A percentile compares a stretch with the other conserved stretches of the same genome.
These are phyloP conservation scores for Smittium mucronatum DNA, from an alignment of 371 early-diverging fungal species.

Conservation along the genomic window DNA sequence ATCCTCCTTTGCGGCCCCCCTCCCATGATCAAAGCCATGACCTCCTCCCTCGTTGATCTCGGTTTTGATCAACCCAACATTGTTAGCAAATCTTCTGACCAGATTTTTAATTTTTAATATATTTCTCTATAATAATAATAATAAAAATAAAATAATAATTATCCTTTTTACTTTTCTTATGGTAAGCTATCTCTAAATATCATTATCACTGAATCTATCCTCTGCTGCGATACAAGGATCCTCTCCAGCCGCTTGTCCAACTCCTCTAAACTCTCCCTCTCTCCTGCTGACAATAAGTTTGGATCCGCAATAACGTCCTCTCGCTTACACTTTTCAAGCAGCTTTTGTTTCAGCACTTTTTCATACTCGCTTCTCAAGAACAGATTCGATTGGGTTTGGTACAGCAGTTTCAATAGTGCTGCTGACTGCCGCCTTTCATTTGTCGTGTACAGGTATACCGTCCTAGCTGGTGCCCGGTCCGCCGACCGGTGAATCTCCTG, in stretches of 20 bases:
- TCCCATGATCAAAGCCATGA: conserved; percentile 86
- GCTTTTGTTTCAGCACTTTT: conserved; percentile 35
- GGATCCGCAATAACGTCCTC: conserved; percentile 54
- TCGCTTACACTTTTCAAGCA: conserved; percentile 64
- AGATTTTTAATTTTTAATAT: conserved; percentile 78
- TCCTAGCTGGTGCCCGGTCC: conserved; percentile 75
- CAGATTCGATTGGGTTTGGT: conserved; percentile 51
- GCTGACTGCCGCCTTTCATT: conserved; percentile 47
- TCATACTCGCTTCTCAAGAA: conserved; percentile 55
- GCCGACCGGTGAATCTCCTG: conserved; percentile 75
- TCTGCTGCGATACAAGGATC: conserved; percentile 43
- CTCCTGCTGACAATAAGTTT: conserved; percentile 41
- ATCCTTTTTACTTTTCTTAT: no score
- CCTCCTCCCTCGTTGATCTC: conserved; percentile 45
- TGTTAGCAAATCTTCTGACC: conserved; percentile 71
- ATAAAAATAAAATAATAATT: no score
- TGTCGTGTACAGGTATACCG: conserved; percentile 71
- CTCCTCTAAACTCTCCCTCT: conserved; percentile 39
- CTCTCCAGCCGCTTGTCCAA: conserved; percentile 39
- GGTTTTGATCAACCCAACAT: conserved; percentile 64
- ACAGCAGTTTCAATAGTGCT: conserved; percentile 43
- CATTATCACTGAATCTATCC: conserved; percentile 55
- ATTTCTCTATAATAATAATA: background rate
- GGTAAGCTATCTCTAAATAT: conserved; percentile 40
- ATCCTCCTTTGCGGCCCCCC: conserved; percentile 90